Evolutionary conservation across 2,329 filamentous ascomycete species (phyloP).

Genomic region (Penicillium olsonii): DNA sequence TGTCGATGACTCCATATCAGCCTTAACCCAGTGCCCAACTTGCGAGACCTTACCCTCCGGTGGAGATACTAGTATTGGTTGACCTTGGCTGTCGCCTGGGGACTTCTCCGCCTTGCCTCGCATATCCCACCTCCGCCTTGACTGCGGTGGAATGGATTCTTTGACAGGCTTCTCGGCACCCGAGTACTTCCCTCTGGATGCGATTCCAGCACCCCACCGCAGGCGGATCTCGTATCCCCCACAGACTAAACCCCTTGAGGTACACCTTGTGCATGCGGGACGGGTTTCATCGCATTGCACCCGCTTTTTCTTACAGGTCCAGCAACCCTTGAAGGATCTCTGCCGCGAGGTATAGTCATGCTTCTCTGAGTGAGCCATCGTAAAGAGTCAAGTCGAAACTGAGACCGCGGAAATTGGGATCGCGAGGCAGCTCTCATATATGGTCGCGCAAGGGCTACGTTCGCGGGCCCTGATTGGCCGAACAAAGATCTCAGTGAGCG

Average conservation of each 20-base stretch:
- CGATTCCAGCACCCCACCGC: constrained; percentile 27
- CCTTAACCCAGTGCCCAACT: not conserved
- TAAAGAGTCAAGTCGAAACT: not conserved
- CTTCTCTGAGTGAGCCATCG: constrained; percentile 14
- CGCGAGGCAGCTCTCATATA: constrained; percentile 19
- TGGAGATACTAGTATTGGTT: constrained; percentile 13
- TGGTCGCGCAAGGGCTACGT: constrained; percentile 3
- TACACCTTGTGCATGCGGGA: constrained; percentile 20
- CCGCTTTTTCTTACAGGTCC: constrained; percentile 26
- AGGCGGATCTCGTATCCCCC: constrained; percentile 26
- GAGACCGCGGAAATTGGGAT: not conserved
- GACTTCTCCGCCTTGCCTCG: constrained; percentile 10
- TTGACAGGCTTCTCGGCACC: constrained; percentile 24
- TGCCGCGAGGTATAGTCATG: constrained; percentile 17
- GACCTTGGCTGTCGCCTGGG: constrained; percentile 8
- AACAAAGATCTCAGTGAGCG: constrained; percentile 22
- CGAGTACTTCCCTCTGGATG: constrained; percentile 23
- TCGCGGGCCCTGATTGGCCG: constrained; percentile 19
- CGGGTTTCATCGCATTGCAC: constrained; percentile 25
- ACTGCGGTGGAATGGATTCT: constrained; percentile 23
- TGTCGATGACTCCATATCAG: not conserved
- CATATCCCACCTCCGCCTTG: constrained; percentile 24
- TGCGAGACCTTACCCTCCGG: constrained; percentile 10
- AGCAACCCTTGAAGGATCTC: constrained; percentile 27
- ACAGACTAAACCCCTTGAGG: constrained; percentile 14